Conservation (phyloP, 1,284 basidiomycete species). For the Leccinum fuscescens region DNA sequence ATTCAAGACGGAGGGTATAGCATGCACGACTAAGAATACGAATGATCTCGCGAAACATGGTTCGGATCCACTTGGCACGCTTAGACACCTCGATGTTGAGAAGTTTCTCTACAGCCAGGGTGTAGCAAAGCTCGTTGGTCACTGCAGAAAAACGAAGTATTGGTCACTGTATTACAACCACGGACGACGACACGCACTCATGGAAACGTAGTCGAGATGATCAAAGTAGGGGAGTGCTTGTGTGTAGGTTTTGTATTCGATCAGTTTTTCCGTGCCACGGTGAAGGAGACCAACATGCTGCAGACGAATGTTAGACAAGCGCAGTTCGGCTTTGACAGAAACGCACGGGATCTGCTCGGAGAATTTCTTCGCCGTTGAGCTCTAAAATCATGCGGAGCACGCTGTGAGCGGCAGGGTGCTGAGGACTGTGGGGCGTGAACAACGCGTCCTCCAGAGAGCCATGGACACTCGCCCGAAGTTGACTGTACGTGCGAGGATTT, state of each 20-base stretch:
- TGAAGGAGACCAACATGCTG: constrained; percentile 96
- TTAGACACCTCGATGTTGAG: constrained; percentile 99
- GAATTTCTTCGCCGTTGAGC: constrained; percentile 94
- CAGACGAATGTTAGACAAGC: constrained; percentile 7
- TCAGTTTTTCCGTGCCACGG: constrained; percentile 97
- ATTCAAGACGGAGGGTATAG: background rate
- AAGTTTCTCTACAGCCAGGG: constrained; percentile 96
- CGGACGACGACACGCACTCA: constrained; percentile 66
- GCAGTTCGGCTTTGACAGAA: background rate
- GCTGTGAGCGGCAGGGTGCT: constrained; percentile 98
- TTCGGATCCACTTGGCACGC: constrained; percentile 98
- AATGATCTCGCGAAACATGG: constrained; percentile 96
- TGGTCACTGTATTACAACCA: background rate
- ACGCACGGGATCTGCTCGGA: constrained; percentile 85
- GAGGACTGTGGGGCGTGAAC: constrained; percentile 56
- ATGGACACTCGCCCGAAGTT: constrained; percentile 75
- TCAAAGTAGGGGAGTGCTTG: constrained; percentile 99
- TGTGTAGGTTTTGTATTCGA: constrained; percentile 98
- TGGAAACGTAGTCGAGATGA: constrained; percentile 97
- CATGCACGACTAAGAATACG: constrained; percentile 87
- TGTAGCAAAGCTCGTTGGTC: constrained; percentile 97
- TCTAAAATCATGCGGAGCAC: constrained; percentile 98
- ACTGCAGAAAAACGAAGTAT: constrained; percentile 44
- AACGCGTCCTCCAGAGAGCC: background rate
- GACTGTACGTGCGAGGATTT: constrained; percentile 46